Conservation (phyloP, 345 rosid genomes). For the Salix dunnii region DNA sequence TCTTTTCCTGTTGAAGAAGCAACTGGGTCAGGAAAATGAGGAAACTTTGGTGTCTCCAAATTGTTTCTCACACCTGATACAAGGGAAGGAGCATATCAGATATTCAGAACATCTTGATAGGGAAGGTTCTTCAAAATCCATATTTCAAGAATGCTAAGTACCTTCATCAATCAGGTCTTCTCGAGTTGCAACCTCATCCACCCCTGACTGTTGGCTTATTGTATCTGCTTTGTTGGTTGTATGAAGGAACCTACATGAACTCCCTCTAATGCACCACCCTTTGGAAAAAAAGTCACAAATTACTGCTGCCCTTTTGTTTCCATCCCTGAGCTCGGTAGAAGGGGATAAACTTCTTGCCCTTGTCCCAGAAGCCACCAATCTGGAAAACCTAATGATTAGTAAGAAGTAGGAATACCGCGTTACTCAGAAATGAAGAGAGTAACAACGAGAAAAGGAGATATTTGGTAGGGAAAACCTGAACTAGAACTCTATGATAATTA, state of each 20-base stretch:
- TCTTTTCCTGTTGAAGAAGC: conserved; percentile 30
- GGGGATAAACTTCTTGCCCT: conserved; percentile 40
- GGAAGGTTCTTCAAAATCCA: conserved; percentile 18
- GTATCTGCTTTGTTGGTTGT: conserved; percentile 31
- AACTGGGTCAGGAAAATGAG: conserved; percentile 22
- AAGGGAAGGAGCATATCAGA: conserved; percentile 13
- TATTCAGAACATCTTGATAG: conserved; percentile 26
- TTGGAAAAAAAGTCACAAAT: conserved; percentile 63
- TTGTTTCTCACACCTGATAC: conserved; percentile 40
- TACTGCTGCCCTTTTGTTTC: conserved; percentile 47
- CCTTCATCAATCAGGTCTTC: conserved; percentile 47
- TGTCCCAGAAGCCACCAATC: conserved; percentile 37
- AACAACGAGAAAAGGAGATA: neutral
- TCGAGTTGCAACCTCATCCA: conserved; percentile 31
- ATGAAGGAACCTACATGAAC: conserved; percentile 75
- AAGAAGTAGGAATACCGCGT: conserved; percentile 12
- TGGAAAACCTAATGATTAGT: conserved; percentile 46
- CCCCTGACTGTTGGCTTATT: conserved; percentile 27
- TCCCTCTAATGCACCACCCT: conserved; percentile 88
- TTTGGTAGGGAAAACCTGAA: conserved; percentile 16
- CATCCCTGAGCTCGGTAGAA: conserved; percentile 27
- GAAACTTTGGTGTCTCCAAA: conserved; percentile 23
- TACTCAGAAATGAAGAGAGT: conserved; percentile 24
- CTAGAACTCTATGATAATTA: conserved; percentile 12
- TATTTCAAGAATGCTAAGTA: conserved; percentile 23